These are phyloP conservation scores for Huntiella savannae DNA, from an alignment of 2,329 filamentous ascomycete genomes.

Conservation along the genomic window DNA sequence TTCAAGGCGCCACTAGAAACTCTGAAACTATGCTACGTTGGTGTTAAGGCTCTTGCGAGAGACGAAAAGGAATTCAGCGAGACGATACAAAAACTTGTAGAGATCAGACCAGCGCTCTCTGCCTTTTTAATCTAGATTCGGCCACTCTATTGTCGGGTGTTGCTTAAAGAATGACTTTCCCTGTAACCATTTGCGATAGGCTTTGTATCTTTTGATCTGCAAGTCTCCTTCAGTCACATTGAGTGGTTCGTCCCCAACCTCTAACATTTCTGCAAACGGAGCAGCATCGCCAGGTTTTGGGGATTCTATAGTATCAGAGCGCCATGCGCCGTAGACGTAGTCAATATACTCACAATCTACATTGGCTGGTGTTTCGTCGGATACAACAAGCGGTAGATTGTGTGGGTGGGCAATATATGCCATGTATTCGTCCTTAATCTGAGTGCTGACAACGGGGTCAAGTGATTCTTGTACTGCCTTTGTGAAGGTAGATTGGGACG, in stretches of 20 bases:
- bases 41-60: not conserved
- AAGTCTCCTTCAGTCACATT: constrained; percentile 76
- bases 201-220: constrained; percentile 87
- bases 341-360: constrained; percentile 55
- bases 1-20: no score
- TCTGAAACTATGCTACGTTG: no score
- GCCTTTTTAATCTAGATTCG: constrained; percentile 2
- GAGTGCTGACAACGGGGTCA: constrained; percentile 58
- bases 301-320: constrained; percentile 38
- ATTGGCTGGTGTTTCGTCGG: constrained; percentile 42
- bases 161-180: constrained; percentile 96
- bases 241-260: constrained; percentile 61
- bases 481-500: constrained; percentile 73
- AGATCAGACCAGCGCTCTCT: not conserved
- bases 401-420: constrained; percentile 80
- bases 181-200: constrained; percentile 83
- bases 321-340: constrained; percentile 51
- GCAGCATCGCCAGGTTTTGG: constrained; percentile 18
- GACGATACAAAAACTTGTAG: not conserved
- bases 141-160: constrained; percentile 36
- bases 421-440: constrained; percentile 71
- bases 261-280: constrained; percentile 60
- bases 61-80: constrained; percentile 4
- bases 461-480: constrained; percentile 73
- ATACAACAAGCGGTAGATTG: constrained; percentile 66